These are phyloP conservation scores for Rauvolfia tetraphylla DNA, from an alignment of 257 asterid genomes.

Conservation along the genomic window DNA sequence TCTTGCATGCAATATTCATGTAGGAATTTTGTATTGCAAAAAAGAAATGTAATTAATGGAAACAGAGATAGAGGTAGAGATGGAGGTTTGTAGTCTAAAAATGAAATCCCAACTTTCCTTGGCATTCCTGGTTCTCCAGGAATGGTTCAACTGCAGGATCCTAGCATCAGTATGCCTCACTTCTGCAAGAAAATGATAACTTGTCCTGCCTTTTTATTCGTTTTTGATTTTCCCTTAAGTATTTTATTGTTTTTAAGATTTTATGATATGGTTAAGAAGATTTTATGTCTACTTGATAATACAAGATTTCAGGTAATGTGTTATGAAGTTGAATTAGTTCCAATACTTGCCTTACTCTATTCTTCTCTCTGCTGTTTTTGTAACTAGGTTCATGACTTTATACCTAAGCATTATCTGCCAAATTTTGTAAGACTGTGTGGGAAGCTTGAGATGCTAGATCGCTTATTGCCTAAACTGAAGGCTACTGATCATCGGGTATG, in stretches of 20 bases:
- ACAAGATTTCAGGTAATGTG: neutral
- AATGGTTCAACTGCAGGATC: neutral
- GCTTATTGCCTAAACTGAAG: constrained; percentile 89
- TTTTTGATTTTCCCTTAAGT: neutral
- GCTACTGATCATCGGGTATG: constrained; percentile 98
- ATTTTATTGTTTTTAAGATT: neutral
- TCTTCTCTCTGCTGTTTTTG: neutral
- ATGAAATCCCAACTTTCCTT: neutral
- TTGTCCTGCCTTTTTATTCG: neutral
- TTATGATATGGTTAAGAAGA: neutral
- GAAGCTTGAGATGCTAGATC: constrained; percentile 98
- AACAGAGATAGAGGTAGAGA: neutral
- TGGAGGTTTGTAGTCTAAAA: neutral
- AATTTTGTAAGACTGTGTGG: constrained; percentile 85
- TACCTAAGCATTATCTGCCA: constrained; percentile 94
- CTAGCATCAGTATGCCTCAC: neutral
- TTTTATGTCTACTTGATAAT: neutral
- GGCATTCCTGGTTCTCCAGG: neutral
- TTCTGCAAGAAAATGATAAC: neutral
- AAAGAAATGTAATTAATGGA: too few relatives aligned
- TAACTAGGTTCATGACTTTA: constrained; percentile 75
- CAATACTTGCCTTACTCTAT: neutral
- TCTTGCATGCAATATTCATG: neutral
- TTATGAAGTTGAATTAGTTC: neutral
- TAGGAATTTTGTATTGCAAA: neutral